Evolutionary conservation across 257 asterid genomes (phyloP), one percentile per base, ranked within the genome.

Genomic region (Echites panduratus): DNA sequence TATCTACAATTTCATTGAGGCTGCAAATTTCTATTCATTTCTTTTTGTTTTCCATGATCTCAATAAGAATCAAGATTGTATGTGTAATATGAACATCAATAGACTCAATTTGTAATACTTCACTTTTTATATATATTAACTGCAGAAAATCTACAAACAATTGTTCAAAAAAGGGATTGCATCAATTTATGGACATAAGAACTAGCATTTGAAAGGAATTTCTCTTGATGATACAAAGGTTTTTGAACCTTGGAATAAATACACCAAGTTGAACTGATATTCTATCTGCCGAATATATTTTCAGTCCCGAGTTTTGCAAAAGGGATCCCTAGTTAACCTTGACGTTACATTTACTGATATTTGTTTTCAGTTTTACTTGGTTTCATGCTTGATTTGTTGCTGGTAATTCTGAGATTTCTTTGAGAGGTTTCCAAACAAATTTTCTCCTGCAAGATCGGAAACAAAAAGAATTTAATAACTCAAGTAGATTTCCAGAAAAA

Each of bases 341-440:
- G n/a, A 59, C 4, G n/a, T 27, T 4, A 24, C 4, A 19, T 26
- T 4, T 58, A 2, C 65, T 2, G 20, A 50, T 50, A 16, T 50
- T n/a, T 50, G 45, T 4, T 17, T 17, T n/a, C 12, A 20, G 12
- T 58, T 58, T 58, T 12, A 10, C 5, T 3, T 58, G 20, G 20
- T 58, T 17, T 64, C 69, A 64, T 38, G 69, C 27, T 64, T 19
- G 69, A 9, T 2, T n/a, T 8, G 27, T 64, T 38, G 67, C 82
- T 61, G 88, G 73, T 77, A 88, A 59, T 72, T 81, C 96, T 14
- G 92, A 89, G 63, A 86, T 84, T 77, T 89, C 96, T 80, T 88
- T 87, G 66, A 92, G 86, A 70, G 96, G 96, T 73, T 76, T 92
- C 98, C 98, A 92, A 82, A 89, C 40, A 56, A 92, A 88, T 75